A percentile compares a stretch with the other conserved stretches of the same genome.
Evolutionary conservation across 768 basidiomycete genomes (phyloP).

Genomic region (Mycena capillaripes): DNA sequence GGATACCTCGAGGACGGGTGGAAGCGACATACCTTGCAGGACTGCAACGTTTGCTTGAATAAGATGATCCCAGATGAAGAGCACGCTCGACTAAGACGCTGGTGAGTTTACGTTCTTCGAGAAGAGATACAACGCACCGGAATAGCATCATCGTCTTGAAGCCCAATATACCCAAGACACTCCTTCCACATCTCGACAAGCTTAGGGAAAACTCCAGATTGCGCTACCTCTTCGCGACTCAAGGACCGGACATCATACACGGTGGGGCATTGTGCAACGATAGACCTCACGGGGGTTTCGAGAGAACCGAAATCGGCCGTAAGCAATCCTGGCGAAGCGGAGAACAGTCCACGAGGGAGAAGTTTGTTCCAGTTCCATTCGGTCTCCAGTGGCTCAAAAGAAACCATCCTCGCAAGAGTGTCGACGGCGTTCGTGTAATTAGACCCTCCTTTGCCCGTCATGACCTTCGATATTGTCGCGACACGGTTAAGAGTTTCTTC

Average conservation of each 20-base stretch:
- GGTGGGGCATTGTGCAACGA: conserved; percentile 68
- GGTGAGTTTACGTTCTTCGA: neutral
- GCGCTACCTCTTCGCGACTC: conserved; percentile 67
- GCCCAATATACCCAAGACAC: conserved; percentile 58
- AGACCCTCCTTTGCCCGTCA: conserved; percentile 50
- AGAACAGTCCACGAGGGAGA: conserved; percentile 68
- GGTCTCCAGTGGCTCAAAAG: conserved; percentile 46
- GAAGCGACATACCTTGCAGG: conserved; percentile 57
- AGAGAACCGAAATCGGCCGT: conserved; percentile 65
- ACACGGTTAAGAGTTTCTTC: conserved; percentile 40
- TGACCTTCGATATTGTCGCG: conserved; percentile 17
- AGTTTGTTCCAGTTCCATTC: conserved; percentile 64
- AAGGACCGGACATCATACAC: conserved; percentile 70
- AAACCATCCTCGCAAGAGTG: conserved; percentile 69
- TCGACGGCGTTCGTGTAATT: conserved; percentile 61
- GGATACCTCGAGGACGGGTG: neutral
- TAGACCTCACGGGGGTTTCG: conserved; percentile 60
- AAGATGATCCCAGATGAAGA: conserved; percentile 71
- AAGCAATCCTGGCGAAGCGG: conserved; percentile 68
- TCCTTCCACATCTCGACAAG: conserved; percentile 69
- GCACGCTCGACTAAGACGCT: conserved; percentile 47
- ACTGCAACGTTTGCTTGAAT: conserved; percentile 62
- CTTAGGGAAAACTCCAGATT: conserved; percentile 65
- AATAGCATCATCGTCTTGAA: conserved; percentile 58
- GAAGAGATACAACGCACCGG: conserved; percentile 59